These are phyloP conservation scores for Lycium ferocissimum DNA, from an alignment of 257 asterid species.

Conservation along the genomic window DNA sequence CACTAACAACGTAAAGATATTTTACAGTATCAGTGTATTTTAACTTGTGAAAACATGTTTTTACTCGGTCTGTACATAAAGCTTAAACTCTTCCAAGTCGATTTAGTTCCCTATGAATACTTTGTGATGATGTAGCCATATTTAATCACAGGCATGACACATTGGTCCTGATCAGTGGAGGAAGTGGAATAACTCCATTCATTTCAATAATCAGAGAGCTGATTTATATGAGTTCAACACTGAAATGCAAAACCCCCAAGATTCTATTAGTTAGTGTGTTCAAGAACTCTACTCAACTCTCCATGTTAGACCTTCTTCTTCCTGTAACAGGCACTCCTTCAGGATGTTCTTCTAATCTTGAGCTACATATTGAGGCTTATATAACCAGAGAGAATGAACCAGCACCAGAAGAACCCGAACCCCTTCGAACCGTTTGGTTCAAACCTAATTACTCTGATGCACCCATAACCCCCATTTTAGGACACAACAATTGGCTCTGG, in stretches of 20 bases:
- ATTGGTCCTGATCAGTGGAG: constrained; percentile 93
- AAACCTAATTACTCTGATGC: constrained; percentile 62
- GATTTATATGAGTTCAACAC: constrained; percentile 50
- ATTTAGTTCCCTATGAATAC: neutral
- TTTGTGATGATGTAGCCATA: neutral
- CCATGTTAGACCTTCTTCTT: constrained; percentile 76
- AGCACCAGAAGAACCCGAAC: constrained; percentile 44
- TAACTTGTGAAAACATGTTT: neutral
- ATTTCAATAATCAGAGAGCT: constrained; percentile 85
- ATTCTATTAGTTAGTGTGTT: constrained; percentile 62
- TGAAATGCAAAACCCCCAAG: constrained; percentile 62
- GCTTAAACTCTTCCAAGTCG: neutral
- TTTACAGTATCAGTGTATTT: neutral
- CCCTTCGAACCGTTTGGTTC: constrained; percentile 58
- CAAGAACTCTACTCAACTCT: constrained; percentile 75
- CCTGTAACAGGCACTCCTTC: constrained; percentile 58
- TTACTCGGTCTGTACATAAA: neutral
- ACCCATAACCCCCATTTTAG: constrained; percentile 70
- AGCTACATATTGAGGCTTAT: constrained; percentile 80
- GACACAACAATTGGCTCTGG: constrained; percentile 92
- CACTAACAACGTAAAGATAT: neutral
- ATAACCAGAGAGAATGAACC: constrained; percentile 69
- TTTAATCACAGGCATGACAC: constrained; percentile 68
- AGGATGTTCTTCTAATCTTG: constrained; percentile 46
- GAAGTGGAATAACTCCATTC: constrained; percentile 96